Conservation (phyloP, 495 filamentous ascomycete genomes). For the Podospora comata region DNA sequence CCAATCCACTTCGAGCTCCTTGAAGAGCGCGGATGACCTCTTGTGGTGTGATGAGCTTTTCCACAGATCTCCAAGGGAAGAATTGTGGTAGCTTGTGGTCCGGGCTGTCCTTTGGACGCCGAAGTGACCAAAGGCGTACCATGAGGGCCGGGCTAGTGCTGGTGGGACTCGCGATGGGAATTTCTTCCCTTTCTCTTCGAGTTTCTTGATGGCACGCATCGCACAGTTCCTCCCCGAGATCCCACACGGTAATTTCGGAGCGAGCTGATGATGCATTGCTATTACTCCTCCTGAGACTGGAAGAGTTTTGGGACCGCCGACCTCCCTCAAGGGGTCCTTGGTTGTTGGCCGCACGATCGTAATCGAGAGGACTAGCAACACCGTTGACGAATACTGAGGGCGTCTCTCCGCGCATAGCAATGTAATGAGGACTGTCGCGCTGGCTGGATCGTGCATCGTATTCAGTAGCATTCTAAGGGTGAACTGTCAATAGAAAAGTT, state of each 20-base stretch:
- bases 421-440: no score
- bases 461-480: no score
- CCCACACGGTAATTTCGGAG: not conserved
- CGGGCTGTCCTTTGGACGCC: not conserved
- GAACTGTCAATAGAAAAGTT: no score
- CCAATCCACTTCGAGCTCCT: not conserved
- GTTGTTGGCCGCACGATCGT: no score
- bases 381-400: no score
- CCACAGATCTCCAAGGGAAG: slow-evolving; percentile 3
- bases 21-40: not conserved
- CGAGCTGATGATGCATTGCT: no score
- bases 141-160: not conserved
- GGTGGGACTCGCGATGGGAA: not conserved
- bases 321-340: no score
- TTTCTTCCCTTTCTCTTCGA: not conserved
- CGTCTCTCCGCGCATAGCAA: no score
- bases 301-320: no score
- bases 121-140: not conserved
- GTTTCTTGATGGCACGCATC: not conserved
- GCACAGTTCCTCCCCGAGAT: not conserved
- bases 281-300: no score
- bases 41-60: slow-evolving; percentile 1
- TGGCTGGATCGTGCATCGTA: no score
- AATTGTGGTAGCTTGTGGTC: not conserved
- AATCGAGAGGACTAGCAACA: no score